A percentile compares a stretch with the other conserved stretches of the same genome.
Evolutionary conservation across 179 eudicot species (phyloP).

Genomic region (Camellia oleifera): DNA sequence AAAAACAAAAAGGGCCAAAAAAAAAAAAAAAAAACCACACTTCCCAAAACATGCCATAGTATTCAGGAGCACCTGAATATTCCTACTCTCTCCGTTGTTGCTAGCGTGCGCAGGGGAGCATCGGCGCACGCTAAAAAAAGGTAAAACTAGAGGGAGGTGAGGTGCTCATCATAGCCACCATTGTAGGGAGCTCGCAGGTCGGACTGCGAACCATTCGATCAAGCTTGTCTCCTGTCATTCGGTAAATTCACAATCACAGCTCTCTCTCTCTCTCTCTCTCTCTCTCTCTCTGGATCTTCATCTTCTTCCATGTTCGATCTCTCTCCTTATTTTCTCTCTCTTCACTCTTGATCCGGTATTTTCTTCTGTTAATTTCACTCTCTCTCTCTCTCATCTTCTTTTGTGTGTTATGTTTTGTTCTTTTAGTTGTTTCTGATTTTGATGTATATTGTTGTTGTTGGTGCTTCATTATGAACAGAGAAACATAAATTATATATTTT

Average conservation of each 20-base stretch:
- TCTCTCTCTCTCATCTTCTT: not conserved
- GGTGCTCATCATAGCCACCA: conserved; percentile 18
- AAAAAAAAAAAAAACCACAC: too few species aligned
- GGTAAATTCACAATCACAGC: conserved; percentile 7
- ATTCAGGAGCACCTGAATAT: not conserved
- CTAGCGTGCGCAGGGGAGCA: conserved; percentile 14
- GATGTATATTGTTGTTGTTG: not conserved
- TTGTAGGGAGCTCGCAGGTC: conserved; percentile 9
- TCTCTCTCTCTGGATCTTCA: conserved; percentile 11
- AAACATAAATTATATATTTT: not conserved
- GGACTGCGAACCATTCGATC: conserved; percentile 10
- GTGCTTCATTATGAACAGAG: not conserved
- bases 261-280: too few species aligned
- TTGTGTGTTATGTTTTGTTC: not conserved
- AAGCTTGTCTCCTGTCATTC: not conserved
- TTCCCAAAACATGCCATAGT: not conserved
- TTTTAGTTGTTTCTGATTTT: not conserved
- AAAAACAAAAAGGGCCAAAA: too few species aligned
- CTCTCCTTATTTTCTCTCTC: not conserved
- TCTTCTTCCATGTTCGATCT: conserved; percentile 26
- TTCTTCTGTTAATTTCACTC: not conserved
- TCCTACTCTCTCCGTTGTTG: conserved; percentile 4
- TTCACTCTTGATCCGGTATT: conserved; percentile 18
- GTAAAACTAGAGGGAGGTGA: not conserved
- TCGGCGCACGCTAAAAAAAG: conserved; percentile 8